These are phyloP conservation scores for Cyberlindnera bimundalis DNA, from an alignment of 805 yeast genomes.

Conservation along the genomic window DNA sequence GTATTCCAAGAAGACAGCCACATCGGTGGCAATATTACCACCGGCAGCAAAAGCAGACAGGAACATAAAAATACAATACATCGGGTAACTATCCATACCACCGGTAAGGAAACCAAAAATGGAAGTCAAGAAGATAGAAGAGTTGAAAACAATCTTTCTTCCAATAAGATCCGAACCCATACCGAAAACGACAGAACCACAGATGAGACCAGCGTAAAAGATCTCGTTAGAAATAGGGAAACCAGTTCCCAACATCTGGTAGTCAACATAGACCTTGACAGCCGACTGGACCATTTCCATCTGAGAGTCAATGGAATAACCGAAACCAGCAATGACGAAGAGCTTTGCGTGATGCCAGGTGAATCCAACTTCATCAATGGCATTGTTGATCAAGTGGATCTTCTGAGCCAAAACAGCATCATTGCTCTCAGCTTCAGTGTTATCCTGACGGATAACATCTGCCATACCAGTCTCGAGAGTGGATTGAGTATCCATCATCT, in stretches of 20 bases:
- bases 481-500: slow-evolving; percentile 11
- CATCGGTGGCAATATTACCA: slow-evolving; percentile 52
- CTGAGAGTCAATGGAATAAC: slow-evolving; percentile 52
- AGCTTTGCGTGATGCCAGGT: slow-evolving; percentile 48
- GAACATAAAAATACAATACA: slow-evolving; percentile 45
- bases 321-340: slow-evolving; percentile 48
- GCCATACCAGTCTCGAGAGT: slow-evolving; percentile 10
- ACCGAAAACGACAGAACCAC: slow-evolving; percentile 50
- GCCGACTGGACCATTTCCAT: slow-evolving; percentile 44
- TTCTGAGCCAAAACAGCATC: slow-evolving; percentile 30
- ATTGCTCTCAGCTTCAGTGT: slow-evolving; percentile 29
- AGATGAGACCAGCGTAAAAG: slow-evolving; percentile 45
- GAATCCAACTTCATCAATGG: slow-evolving; percentile 60
- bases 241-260: slow-evolving; percentile 38
- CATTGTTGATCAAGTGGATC: slow-evolving; percentile 45
- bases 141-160: slow-evolving; percentile 47
- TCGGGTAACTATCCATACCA: slow-evolving; percentile 43
- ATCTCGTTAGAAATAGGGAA: slow-evolving; percentile 44
- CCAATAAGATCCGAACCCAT: slow-evolving; percentile 50
- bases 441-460: slow-evolving; percentile 10
- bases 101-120: slow-evolving; percentile 48
- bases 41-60: slow-evolving; percentile 44
- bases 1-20: slow-evolving; percentile 46
- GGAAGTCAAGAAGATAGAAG: slow-evolving; percentile 42
- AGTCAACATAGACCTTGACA: slow-evolving; percentile 43